Percentiles rank a stretch among this genome's conserved stretches.
Conservation (phyloP, 2,329 filamentous ascomycete genomes). For the Epichloe festucae region DNA sequence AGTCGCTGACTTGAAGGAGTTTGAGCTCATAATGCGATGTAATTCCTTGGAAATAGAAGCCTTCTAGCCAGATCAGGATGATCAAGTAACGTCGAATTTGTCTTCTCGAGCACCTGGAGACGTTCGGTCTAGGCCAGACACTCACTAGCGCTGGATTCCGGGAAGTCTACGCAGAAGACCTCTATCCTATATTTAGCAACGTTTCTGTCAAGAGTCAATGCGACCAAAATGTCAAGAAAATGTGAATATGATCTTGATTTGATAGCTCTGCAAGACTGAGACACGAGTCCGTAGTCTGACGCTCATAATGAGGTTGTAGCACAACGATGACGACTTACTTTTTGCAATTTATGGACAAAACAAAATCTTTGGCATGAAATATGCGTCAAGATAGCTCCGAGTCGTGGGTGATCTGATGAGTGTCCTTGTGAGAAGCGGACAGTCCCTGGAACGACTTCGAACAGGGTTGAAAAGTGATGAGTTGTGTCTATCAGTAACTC, state of each 20-base stretch:
- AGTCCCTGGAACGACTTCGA: not conserved
- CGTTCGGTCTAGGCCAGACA: not conserved
- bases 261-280: too few relatives aligned
- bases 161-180: not conserved
- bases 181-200: not conserved
- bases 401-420: conserved; percentile 8
- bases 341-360: not conserved
- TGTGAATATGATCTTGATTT: too few relatives aligned
- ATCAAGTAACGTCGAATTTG: not conserved
- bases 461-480: not conserved
- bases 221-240: not conserved
- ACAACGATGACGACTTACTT: not conserved
- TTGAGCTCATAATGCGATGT: conserved; percentile 35
- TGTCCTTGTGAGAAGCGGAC: not conserved
- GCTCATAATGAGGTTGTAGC: not conserved
- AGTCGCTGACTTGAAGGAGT: conserved; percentile 35
- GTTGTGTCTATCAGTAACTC: conserved; percentile 9
- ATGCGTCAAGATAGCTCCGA: conserved; percentile 12
- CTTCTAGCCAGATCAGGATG: not conserved
- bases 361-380: conserved; percentile 17
- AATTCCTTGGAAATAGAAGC: not conserved
- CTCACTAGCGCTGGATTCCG: not conserved
- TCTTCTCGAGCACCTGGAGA: not conserved
- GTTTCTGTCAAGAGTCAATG: not conserved
- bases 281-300: not conserved